These are phyloP conservation scores for Trebouxia sp. DNA, from an alignment of 139 green algal genomes.

Conservation along the genomic window DNA sequence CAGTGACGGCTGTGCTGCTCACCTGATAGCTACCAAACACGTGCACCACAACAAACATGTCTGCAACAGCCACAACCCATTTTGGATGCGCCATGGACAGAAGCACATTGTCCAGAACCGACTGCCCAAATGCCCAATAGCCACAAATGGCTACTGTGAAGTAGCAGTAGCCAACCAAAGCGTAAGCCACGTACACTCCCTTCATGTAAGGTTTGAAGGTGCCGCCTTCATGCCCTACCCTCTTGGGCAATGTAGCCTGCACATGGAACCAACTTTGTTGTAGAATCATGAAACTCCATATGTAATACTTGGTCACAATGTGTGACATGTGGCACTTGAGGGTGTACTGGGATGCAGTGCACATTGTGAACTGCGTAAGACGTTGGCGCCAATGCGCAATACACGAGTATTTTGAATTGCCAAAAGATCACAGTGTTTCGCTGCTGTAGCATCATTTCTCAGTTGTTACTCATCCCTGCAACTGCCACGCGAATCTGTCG, in stretches of 20 bases:
- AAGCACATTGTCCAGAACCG: conserved; percentile 56
- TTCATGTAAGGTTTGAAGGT: conserved; percentile 51
- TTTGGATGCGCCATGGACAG: conserved; percentile 47
- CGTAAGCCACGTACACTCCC: conserved; percentile 47
- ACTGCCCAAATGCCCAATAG: conserved; percentile 57
- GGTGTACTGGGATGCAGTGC: background rate
- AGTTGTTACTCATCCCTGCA: no score
- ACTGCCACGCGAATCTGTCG: no score
- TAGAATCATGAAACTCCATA: background rate
- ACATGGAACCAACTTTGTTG: background rate
- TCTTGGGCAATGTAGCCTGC: background rate
- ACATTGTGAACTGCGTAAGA: no score
- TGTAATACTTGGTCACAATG: background rate
- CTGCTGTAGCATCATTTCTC: no score
- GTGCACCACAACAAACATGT: conserved; percentile 26
- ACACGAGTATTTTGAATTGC: no score
- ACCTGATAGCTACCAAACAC: conserved; percentile 34
- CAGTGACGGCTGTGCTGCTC: background rate
- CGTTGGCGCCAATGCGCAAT: background rate
- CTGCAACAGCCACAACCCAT: conserved; percentile 38
- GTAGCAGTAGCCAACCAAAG: conserved; percentile 56
- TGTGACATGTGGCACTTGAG: background rate
- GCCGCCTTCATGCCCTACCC: background rate
- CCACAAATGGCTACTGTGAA: conserved; percentile 48
- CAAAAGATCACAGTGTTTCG: no score